phyloP scores from a whole-genome alignment of 1,284 basidiomycete species.

The Rhizoctonia solani region DNA sequence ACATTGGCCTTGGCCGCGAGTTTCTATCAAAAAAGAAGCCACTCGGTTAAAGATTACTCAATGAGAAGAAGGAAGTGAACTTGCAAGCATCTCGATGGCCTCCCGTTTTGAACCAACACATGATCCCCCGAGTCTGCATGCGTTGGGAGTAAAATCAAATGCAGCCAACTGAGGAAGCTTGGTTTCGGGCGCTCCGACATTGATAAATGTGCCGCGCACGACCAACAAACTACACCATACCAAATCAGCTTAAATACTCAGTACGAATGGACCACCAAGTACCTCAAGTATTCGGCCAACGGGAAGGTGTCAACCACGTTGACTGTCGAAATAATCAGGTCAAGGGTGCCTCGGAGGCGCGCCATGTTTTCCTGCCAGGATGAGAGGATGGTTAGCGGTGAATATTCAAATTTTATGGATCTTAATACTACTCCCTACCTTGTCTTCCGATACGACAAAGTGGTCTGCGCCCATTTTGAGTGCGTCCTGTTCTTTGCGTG shows the following conservation, averaged over 20 bases:
- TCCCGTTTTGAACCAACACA: conserved; percentile 69
- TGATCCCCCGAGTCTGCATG: conserved; percentile 50
- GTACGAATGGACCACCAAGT: neutral
- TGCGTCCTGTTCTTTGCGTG: conserved; percentile 65
- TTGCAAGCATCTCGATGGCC: conserved; percentile 60
- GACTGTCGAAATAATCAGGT: conserved; percentile 63
- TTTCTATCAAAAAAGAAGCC: neutral
- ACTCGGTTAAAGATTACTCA: conserved; percentile 35
- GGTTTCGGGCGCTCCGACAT: conserved; percentile 58
- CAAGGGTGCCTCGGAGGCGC: conserved; percentile 53
- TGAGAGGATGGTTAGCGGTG: neutral
- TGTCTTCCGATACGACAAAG: conserved; percentile 53
- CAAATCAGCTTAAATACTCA: conserved; percentile 41
- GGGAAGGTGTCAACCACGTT: conserved; percentile 45
- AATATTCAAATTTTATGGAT: neutral
- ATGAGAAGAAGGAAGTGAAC: conserved; percentile 54
- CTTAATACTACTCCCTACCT: conserved; percentile 8
- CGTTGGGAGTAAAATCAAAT: conserved; percentile 49
- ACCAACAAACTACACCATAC: conserved; percentile 45
- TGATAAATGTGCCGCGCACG: conserved; percentile 59
- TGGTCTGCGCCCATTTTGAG: conserved; percentile 63
- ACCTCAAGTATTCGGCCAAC: conserved; percentile 48
- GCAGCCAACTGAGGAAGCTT: conserved; percentile 49
- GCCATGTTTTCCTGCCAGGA: conserved; percentile 53
- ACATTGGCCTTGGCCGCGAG: conserved; percentile 32